Conservation (phyloP, 352 stramenopile species). For the Phytophthora parvispora region DNA sequence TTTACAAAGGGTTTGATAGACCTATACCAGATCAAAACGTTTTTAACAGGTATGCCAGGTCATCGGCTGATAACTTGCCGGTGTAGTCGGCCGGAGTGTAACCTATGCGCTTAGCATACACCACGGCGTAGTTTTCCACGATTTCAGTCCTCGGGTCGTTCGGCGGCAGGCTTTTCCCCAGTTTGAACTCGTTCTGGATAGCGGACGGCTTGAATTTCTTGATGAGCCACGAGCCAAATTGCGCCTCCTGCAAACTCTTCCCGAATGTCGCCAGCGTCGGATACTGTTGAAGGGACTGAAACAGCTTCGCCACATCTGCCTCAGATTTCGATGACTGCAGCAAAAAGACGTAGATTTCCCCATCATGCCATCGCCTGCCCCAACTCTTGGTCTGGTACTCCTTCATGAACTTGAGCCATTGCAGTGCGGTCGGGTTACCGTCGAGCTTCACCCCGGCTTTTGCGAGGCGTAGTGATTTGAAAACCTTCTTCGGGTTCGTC, state of each 20-base stretch:
- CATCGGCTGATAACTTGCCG: neutral
- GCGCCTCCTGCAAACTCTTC: neutral
- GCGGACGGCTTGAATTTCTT: neutral
- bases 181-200: neutral
- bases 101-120: neutral
- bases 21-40: too few relatives aligned
- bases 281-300: neutral
- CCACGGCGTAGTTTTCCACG: neutral
- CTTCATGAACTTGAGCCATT: neutral
- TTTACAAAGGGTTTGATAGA: neutral
- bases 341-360: neutral
- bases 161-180: neutral
- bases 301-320: neutral
- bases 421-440: neutral
- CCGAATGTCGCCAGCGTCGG: neutral
- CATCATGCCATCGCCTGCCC: neutral
- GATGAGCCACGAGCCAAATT: neutral
- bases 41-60: too few relatives aligned
- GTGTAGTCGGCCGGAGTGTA: neutral
- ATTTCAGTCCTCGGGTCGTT: neutral
- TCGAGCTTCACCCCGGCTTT: neutral
- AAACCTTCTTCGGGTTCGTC: neutral
- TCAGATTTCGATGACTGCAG: neutral
- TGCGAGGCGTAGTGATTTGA: neutral
- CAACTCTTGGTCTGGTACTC: neutral